Evolutionary conservation across 805 yeast genomes (phyloP).

Genomic region (Schizosaccharomyces pombe): DNA sequence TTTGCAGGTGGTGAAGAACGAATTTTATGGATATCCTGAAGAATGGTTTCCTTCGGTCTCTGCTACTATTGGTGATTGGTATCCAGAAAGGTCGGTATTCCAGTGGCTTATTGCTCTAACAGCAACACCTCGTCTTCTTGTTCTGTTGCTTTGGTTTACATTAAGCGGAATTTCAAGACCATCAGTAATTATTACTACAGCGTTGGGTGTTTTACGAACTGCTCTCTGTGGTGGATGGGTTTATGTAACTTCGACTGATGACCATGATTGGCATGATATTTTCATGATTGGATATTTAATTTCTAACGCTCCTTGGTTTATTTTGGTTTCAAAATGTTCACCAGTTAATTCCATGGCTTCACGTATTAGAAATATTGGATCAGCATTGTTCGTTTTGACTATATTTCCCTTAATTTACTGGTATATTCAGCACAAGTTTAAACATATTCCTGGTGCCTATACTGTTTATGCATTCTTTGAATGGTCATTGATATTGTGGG

Average conservation of each 20-base stretch:
- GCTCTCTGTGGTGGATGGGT: constrained; percentile 98
- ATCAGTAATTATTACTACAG: constrained; percentile 16
- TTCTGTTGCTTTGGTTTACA: constrained; percentile 9
- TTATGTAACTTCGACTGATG: constrained; percentile 87
- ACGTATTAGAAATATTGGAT: constrained; percentile 26
- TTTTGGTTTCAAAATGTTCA: constrained; percentile 32
- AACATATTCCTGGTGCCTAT: constrained; percentile 76
- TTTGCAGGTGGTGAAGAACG: constrained; percentile 68
- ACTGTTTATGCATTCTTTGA: constrained; percentile 85
- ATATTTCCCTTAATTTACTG: constrained; percentile 65
- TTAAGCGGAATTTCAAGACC: constrained; percentile 15
- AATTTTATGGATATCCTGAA: constrained; percentile 74
- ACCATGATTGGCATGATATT: constrained; percentile 86
- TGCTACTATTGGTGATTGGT: constrained; percentile 90
- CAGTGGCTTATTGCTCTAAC: constrained; percentile 82
- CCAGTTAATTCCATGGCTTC: constrained; percentile 25
- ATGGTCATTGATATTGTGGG: constrained; percentile 71
- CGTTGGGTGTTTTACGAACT: constrained; percentile 63
- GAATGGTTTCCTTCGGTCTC: constrained; percentile 90
- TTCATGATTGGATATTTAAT: constrained; percentile 83
- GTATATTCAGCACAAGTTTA: constrained; percentile 82
- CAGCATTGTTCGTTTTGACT: constrained; percentile 41
- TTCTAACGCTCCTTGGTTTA: constrained; percentile 79
- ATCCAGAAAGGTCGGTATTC: constrained; percentile 83
- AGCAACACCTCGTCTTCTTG: constrained; percentile 22